phyloP scores from a whole-genome alignment of 2,329 filamentous ascomycete species.

The Ophiocordyceps polyrhachis-furcata region DNA sequence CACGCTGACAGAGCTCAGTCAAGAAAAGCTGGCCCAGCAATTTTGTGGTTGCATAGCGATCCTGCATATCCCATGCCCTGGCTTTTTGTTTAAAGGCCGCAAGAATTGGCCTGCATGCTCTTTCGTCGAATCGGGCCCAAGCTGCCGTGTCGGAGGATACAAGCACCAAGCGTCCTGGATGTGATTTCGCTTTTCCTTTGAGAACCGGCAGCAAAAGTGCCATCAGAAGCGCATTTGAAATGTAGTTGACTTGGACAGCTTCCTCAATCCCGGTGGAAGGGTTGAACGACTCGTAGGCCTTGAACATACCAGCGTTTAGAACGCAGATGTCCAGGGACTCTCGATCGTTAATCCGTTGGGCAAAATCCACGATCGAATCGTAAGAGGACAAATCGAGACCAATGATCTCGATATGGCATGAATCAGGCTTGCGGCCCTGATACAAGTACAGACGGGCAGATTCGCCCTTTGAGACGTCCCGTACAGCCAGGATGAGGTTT shows the following conservation, averaged over 20 bases:
- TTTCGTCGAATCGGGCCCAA: background rate
- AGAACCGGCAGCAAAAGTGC: background rate
- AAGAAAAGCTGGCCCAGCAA: background rate
- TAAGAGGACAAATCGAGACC: background rate
- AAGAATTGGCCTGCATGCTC: background rate
- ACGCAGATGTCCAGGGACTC: background rate
- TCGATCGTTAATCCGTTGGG: background rate
- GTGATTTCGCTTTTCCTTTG: background rate
- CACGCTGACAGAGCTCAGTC: background rate
- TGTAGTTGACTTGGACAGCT: background rate
- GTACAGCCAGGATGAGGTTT: background rate
- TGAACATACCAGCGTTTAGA: background rate
- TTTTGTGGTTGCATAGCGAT: background rate
- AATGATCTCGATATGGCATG: background rate
- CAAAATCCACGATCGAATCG: background rate
- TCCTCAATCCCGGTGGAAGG: background rate
- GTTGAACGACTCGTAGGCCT: background rate
- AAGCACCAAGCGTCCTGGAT: background rate
- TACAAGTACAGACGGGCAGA: background rate
- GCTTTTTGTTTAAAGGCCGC: background rate
- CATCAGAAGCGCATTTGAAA: background rate
- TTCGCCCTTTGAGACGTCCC: background rate
- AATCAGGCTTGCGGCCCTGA: background rate
- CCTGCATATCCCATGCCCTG: background rate
- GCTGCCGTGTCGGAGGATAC: background rate